phyloP scores from a whole-genome alignment of 108 stramenopile species.

The Stephanodiscus minutulus region DNA sequence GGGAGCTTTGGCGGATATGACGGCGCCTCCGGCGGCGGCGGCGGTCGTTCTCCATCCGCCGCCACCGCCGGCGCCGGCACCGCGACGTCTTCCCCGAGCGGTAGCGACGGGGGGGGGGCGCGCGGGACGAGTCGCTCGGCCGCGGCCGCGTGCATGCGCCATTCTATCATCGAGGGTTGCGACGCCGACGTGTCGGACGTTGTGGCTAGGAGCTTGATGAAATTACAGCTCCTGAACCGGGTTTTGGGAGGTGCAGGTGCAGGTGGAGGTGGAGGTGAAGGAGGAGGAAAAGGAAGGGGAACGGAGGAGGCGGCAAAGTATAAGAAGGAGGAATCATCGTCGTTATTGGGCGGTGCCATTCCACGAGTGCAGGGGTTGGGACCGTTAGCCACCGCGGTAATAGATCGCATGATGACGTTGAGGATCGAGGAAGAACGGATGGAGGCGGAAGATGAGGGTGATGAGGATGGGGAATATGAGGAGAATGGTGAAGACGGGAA shows the following conservation, averaged over 20 bases:
- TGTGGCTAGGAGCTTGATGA: slow-evolving; percentile 70
- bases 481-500: slow-evolving; percentile 12
- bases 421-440: slow-evolving; percentile 67
- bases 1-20: not conserved
- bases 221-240: slow-evolving; percentile 63
- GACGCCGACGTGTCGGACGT: slow-evolving; percentile 63
- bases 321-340: not conserved
- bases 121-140: not conserved
- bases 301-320: not conserved
- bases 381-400: slow-evolving; percentile 71
- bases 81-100: not conserved
- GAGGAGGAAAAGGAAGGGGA: not conserved
- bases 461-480: slow-evolving; percentile 17
- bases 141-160: slow-evolving; percentile 33
- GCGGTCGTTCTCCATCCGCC: no score
- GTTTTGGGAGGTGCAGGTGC: slow-evolving; percentile 2
- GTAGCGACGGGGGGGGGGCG: slow-evolving; percentile 14
- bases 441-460: slow-evolving; percentile 23
- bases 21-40: no score
- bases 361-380: slow-evolving; percentile 76
- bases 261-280: slow-evolving; percentile 1
- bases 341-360: slow-evolving; percentile 63
- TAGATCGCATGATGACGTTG: slow-evolving; percentile 63
- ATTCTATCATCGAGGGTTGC: slow-evolving; percentile 63
- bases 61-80: not conserved